Conservation (phyloP, 306 rosid genomes). For the Cicer arietinum region DNA sequence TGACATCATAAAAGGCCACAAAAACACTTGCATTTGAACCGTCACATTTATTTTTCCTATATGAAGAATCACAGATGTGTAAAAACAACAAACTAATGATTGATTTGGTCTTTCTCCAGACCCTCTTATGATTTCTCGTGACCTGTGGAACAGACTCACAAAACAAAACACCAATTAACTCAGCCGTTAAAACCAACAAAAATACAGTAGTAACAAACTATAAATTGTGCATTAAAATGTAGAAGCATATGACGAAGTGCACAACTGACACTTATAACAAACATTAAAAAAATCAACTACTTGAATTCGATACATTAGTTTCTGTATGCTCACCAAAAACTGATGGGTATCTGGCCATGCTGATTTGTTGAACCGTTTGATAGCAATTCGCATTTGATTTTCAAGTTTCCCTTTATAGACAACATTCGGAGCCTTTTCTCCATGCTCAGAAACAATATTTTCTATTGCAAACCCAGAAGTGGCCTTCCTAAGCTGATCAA, state of each 20-base stretch:
- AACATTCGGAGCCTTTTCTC: constrained; percentile 97
- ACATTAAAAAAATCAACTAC: constrained; percentile 6
- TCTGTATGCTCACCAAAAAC: constrained; percentile 68
- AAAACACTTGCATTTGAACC: neutral
- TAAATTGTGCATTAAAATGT: constrained; percentile 27
- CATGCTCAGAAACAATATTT: constrained; percentile 97
- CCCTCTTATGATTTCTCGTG: neutral
- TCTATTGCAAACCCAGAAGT: constrained; percentile 89
- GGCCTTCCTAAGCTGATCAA: constrained; percentile 81
- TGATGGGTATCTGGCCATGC: constrained; percentile 97
- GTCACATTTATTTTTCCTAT: neutral
- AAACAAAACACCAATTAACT: neutral
- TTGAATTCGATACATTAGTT: constrained; percentile 17
- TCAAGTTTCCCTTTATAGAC: constrained; percentile 94
- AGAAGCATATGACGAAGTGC: constrained; percentile 6
- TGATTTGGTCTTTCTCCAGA: constrained; percentile 12
- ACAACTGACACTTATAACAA: neutral
- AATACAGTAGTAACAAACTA: neutral
- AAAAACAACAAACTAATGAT: constrained; percentile 37
- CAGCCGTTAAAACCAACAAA: constrained; percentile 12
- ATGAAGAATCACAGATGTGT: constrained; percentile 6
- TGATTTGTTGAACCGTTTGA: constrained; percentile 91
- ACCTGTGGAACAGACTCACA: neutral
- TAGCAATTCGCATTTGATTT: constrained; percentile 79
- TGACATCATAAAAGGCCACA: neutral